These are phyloP conservation scores for Fusarium decemcellulare DNA, from an alignment of 2,329 filamentous ascomycete species.

Conservation along the genomic window DNA sequence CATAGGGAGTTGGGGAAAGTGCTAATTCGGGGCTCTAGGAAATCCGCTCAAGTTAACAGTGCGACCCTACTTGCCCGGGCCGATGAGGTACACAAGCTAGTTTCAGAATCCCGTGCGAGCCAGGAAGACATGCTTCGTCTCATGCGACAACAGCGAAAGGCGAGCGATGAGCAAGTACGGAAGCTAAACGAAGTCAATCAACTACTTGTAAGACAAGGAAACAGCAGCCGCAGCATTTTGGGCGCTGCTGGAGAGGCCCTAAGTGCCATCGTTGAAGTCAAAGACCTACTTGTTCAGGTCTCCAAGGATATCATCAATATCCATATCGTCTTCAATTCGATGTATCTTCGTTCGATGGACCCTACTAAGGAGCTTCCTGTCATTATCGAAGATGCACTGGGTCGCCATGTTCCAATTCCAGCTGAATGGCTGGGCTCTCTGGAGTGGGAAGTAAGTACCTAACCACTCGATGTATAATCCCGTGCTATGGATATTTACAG, in stretches of 20 bases:
- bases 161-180: not conserved
- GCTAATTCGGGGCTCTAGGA: not conserved
- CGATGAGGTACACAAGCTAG: fast-evolving
- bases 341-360: not conserved
- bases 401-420: fast-evolving
- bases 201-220: not conserved
- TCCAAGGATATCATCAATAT: not conserved
- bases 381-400: not conserved
- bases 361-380: not conserved
- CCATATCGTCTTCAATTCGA: not conserved
- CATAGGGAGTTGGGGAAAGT: fast-evolving
- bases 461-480: not conserved
- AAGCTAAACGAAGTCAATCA: not conserved
- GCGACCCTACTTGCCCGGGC: not conserved
- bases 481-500: fast-evolving
- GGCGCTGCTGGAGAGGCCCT: not conserved
- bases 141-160: not conserved
- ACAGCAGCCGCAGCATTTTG: fast-evolving
- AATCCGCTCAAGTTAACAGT: not conserved
- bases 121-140: not conserved
- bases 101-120: not conserved
- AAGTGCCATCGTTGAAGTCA: not conserved
- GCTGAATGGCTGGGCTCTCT: not conserved
- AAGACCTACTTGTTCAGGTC: not conserved
- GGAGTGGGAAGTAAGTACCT: not conserved